phyloP scores from a whole-genome alignment of 2,329 filamentous ascomycete species.

The Calonectria honghensis region DNA sequence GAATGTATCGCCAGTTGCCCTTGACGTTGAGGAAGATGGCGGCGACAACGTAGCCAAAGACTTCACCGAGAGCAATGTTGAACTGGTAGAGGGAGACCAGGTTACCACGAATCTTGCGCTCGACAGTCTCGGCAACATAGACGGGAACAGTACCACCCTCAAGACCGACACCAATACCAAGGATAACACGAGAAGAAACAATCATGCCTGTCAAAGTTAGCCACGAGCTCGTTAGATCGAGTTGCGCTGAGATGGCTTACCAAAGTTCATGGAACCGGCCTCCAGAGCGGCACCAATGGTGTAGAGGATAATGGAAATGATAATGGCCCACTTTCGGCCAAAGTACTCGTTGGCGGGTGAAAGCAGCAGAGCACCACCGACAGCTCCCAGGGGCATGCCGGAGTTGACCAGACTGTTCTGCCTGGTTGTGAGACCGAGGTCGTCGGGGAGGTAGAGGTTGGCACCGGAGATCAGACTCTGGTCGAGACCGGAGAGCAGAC shows the following conservation, averaged over 20 bases:
- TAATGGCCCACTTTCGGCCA: conserved; percentile 80
- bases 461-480: conserved; percentile 84
- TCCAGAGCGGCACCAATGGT: conserved; percentile 81
- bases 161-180: conserved; percentile 82
- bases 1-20: conserved; percentile 84
- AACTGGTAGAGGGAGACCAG: conserved; percentile 85
- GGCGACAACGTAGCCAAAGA: conserved; percentile 82
- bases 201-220: conserved; percentile 73
- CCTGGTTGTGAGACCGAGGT: conserved; percentile 71
- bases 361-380: conserved; percentile 81
- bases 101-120: conserved; percentile 80
- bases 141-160: conserved; percentile 85
- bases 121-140: conserved; percentile 84
- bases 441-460: conserved; percentile 78
- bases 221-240: not conserved
- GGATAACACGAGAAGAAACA: conserved; percentile 79
- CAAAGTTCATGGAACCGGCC: conserved; percentile 80
- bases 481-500: conserved; percentile 82
- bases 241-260: conserved; percentile 48
- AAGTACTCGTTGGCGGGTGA: conserved; percentile 80
- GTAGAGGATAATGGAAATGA: conserved; percentile 81
- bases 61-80: conserved; percentile 84
- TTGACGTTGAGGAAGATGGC: conserved; percentile 82
- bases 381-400: conserved; percentile 82
- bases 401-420: conserved; percentile 81